Evolutionary conservation across 1,284 basidiomycete species (phyloP), one percentile per base, ranked within the genome.

Genomic region (Thecaphora thlaspeos): DNA sequence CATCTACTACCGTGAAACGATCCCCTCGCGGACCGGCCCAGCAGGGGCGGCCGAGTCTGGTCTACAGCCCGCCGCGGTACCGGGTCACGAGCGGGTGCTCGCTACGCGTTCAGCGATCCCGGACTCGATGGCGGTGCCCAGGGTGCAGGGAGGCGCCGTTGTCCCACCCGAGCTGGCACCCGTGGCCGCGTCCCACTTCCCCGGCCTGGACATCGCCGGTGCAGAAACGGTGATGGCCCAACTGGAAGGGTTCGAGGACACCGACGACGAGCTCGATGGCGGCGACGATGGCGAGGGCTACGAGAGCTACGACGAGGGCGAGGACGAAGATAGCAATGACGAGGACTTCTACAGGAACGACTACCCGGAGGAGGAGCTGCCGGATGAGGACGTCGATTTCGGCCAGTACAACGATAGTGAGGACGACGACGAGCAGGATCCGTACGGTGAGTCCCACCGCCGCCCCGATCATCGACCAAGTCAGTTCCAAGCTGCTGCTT

Each of bases 301-400:
- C 34, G 66, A 69, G 34, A 61, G 55, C 47, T 66, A 39, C 21
- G 71, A 69, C 22, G 70, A 75, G n/a, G 73, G 69, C 4, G 70
- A 70, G 42, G 70, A 75, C 40, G 73, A 76, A 41, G 73, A 76
- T 41, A 71, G 68, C 55, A 76, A 76, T 50, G 72, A 74, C 43
- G 73, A 76, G 50, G 73, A 67, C n/a, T 76, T 67, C 43, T 76
- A 75, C 50, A 36, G 66, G 7, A 76, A 76, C 51, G 73, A 76
- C 40, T 76, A 76, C 34, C 73, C 73, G 3, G 73, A 74, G 30
- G 56, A 64, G 19, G 73, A 76, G 40, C 47, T 61, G 21, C 49
- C 58, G 1, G 63, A 70, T 28, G 68, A 66, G 2, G 68, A 71
- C 39, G 45, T 61, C 15, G 61, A 62, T n/a, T 53, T 55, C 34